Base-by-base conservation (phyloP, 2,329 filamentous ascomycete genomes). In the Colletotrichum sp. region DNA sequence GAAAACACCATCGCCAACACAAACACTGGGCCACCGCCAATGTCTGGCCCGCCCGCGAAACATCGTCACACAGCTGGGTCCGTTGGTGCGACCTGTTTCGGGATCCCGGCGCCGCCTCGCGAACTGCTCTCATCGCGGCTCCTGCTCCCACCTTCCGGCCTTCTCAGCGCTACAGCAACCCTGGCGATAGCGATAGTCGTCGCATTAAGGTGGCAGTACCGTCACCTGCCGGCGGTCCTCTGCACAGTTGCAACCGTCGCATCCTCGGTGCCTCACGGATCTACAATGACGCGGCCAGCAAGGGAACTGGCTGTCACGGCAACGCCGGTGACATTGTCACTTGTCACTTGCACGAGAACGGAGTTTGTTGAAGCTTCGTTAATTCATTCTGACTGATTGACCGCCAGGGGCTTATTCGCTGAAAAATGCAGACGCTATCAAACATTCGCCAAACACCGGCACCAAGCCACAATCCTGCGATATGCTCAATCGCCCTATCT, bases 61-160 rank as follows among this genome's bases (percentile, higher is more conserved):
- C 73, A 39, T 58, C 18, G 7, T 58, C 32, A 34, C 15, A 62
- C 18, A 61, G 66, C 69, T 67, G 73, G 56, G 18, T 25, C 69
- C 27, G 48, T 22, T 73, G 56, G 69, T 67, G 64, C 64, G 64
- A 58, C 73, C 34, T 61, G 73, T 75, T 75, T 68, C 65, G 73
- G 32, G 64, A 73, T n/a, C 73, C 61, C 15, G 13, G 73, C 13
- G 27, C 34, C 18, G 56, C 16, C 10, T 65, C 34, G 36, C 32
- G 56, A 22, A 60, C 28, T 58, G 56, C 30, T 30, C 27, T 16
- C 25, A n/a, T 5, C 69, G 62, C 61, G 61, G 32, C 61, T 43
- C 58, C 10, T 34, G 28, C 60, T 48, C 55, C 55, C 55, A 43
- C 52, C 62, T 62, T 32, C 16, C 61, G 52, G 66, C 36, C n/a